Conservation (phyloP, 805 yeast genomes). For the Helenozyma rhizophorensis region DNA sequence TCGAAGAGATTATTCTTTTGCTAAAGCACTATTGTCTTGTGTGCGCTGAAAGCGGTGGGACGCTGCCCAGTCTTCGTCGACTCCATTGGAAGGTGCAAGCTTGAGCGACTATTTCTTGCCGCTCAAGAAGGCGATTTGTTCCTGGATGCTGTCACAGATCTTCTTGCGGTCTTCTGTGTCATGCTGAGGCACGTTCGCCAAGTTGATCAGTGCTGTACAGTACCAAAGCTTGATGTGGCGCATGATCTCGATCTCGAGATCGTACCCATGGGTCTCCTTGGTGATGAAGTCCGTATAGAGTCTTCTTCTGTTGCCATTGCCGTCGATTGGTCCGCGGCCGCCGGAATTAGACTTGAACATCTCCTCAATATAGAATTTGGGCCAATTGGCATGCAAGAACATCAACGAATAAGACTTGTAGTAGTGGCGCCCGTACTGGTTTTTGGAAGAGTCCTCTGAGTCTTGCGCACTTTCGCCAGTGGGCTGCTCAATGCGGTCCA, state of each 20-base stretch:
- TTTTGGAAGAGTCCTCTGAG: slow-evolving; percentile 16
- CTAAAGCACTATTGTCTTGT: slow-evolving; percentile 56
- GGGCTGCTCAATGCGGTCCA: neutral
- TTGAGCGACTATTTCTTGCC: neutral
- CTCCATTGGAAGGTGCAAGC: too few relatives aligned
- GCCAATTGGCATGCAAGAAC: slow-evolving; percentile 39
- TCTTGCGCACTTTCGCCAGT: slow-evolving; percentile 16
- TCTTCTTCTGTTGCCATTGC: slow-evolving; percentile 20
- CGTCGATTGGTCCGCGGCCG: slow-evolving; percentile 26
- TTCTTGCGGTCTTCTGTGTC: slow-evolving; percentile 18
- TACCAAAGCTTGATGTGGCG: slow-evolving; percentile 25
- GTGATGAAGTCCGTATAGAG: slow-evolving; percentile 23
- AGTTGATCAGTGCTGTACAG: slow-evolving; percentile 21
- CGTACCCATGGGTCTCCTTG: slow-evolving; percentile 23
- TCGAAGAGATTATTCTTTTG: slow-evolving; percentile 64
- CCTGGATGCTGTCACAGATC: slow-evolving; percentile 21
- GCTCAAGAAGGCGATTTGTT: slow-evolving; percentile 22
- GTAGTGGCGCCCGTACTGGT: slow-evolving; percentile 28
- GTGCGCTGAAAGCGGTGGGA: slow-evolving; percentile 10
- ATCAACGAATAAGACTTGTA: slow-evolving; percentile 23
- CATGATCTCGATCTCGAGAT: slow-evolving; percentile 26
- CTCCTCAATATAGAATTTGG: slow-evolving; percentile 23
- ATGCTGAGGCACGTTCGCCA: slow-evolving; percentile 19
- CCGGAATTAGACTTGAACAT: slow-evolving; percentile 21
- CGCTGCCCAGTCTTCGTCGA: slow-evolving; percentile 4